phyloP scores from a whole-genome alignment of 345 rosid species.

The Pugionium cornutum region DNA sequence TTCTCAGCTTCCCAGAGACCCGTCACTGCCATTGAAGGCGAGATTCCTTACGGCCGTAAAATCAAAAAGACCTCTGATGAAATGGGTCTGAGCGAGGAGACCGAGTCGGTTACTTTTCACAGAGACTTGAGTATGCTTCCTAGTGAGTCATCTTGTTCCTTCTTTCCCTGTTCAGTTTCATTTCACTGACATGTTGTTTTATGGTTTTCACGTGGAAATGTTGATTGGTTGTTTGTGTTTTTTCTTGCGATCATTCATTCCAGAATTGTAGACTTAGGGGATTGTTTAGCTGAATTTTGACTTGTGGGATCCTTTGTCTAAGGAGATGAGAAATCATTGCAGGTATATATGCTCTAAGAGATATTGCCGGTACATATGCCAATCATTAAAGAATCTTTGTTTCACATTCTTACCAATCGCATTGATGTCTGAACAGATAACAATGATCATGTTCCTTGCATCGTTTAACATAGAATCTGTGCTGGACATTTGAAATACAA shows the following conservation, averaged over 20 bases:
- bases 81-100: constrained; percentile 41
- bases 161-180: background rate
- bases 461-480: background rate
- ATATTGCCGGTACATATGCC: background rate
- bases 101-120: constrained; percentile 47
- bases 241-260: background rate
- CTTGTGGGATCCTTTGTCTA: constrained; percentile 23
- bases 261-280: background rate
- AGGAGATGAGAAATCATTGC: constrained; percentile 7
- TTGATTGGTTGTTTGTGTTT: constrained; percentile 29
- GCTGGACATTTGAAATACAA: background rate
- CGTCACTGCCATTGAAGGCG: constrained; percentile 62
- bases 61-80: constrained; percentile 50
- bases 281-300: constrained; percentile 7
- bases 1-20: constrained; percentile 48
- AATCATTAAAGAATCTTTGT: constrained; percentile 18
- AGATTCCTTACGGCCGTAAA: constrained; percentile 47
- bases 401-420: constrained; percentile 16
- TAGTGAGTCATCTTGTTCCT: constrained; percentile 55
- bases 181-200: background rate
- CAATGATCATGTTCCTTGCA: constrained; percentile 25
- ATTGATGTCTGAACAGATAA: constrained; percentile 5
- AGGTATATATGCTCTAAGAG: background rate
- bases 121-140: constrained; percentile 83
- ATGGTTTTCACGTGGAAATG: constrained; percentile 27